These are phyloP conservation scores for Mycocentrospora acerina DNA, from an alignment of 2,329 filamentous ascomycete genomes.

Conservation along the genomic window DNA sequence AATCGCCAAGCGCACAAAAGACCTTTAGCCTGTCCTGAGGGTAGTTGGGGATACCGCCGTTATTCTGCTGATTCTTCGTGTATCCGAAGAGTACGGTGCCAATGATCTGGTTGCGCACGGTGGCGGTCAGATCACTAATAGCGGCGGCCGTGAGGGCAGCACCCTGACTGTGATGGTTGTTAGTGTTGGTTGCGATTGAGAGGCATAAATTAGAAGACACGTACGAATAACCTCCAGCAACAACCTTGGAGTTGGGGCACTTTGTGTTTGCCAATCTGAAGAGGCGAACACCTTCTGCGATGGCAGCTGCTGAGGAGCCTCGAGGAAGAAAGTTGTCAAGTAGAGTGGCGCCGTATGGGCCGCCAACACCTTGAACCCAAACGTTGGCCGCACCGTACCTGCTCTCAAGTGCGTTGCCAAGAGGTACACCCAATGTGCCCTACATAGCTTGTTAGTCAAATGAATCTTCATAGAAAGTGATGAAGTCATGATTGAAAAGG, in stretches of 20 bases:
- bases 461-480: not conserved
- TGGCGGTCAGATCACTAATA: constrained; percentile 28
- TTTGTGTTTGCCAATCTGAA: constrained; percentile 41
- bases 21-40: constrained; percentile 36
- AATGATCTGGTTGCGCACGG: constrained; percentile 36
- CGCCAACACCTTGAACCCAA: constrained; percentile 38
- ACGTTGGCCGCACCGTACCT: constrained; percentile 25
- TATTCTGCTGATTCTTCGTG: constrained; percentile 43
- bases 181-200: not conserved
- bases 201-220: constrained; percentile 5
- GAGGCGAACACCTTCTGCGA: constrained; percentile 36
- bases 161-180: constrained; percentile 34
- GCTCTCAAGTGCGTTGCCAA: constrained; percentile 24
- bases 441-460: constrained; percentile 2
- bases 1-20: constrained; percentile 40
- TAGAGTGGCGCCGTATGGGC: constrained; percentile 38
- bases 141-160: constrained; percentile 42
- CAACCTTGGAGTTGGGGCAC: constrained; percentile 42
- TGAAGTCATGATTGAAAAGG: too few relatives aligned
- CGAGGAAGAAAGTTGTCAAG: constrained; percentile 35
- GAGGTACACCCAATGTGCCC: constrained; percentile 21
- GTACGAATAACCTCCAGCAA: constrained; percentile 47
- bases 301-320: constrained; percentile 37
- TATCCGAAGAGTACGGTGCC: constrained; percentile 46
- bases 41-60: constrained; percentile 39